These are phyloP conservation scores for Tylopilus subfusipes DNA, from an alignment of 768 basidiomycete species.

Conservation along the genomic window DNA sequence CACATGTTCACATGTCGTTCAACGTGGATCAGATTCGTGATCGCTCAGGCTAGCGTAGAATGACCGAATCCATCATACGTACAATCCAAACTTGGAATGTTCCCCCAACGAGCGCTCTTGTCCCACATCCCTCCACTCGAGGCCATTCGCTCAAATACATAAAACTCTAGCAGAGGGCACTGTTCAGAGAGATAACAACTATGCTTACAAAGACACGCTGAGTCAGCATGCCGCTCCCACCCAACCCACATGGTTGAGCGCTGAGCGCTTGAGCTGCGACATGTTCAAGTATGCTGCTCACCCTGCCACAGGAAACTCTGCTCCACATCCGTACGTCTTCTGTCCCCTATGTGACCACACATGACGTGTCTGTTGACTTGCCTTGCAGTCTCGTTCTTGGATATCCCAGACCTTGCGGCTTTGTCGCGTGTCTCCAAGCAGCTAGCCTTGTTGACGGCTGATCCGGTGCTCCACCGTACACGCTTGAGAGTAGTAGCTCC, in stretches of 20 bases:
- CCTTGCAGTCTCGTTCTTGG: conserved; percentile 60
- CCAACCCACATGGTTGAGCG: not conserved
- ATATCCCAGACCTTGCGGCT: conserved; percentile 64
- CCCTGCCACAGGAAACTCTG: conserved; percentile 53
- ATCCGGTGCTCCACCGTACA: conserved; percentile 61
- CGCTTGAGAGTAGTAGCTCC: conserved; percentile 62
- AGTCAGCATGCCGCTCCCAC: conserved; percentile 1
- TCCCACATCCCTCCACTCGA: no score
- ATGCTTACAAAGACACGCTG: conserved; percentile 14
- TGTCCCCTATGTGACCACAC: not conserved
- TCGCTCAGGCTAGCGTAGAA: not conserved
- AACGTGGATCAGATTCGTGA: not conserved
- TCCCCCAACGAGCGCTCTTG: not conserved
- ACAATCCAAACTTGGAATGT: conserved; percentile 5
- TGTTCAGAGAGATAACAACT: no score
- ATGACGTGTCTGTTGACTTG: not conserved
- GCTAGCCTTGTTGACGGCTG: conserved; percentile 50
- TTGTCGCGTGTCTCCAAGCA: conserved; percentile 46
- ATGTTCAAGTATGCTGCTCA: conserved; percentile 18
- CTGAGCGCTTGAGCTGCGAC: no score
- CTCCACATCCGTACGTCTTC: conserved; percentile 54
- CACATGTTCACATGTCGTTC: not conserved
- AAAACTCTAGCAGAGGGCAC: no score
- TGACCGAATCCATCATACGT: not conserved
- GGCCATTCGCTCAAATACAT: no score